Evolutionary conservation across 345 rosid species (phyloP), one percentile per base, ranked within the genome.

Genomic region (Triadica sebifera): DNA sequence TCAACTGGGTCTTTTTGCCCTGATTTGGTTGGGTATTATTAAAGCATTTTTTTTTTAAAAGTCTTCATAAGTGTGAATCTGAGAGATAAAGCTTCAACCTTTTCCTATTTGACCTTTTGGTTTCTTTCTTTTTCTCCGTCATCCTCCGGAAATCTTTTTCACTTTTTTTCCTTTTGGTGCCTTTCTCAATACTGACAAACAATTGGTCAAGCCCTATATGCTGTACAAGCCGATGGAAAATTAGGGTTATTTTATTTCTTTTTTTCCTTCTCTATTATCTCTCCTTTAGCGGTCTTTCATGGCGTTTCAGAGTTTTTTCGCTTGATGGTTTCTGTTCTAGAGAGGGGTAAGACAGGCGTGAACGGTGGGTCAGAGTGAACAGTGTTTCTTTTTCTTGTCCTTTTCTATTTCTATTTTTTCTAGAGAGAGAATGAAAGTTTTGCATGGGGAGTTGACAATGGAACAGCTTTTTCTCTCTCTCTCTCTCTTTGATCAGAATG

Each of bases 171-270:
- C 38, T 45, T 67, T 68, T 62, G 71, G 80, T 68, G 74, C 46
- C 76, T 34, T 62, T 76, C 70, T 66, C 58, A 80, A 74, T 60
- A 70, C 81, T 67, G 86, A 81, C 91, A 82, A 82, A 67, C 68
- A 70, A 70, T 72, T 75, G 74, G 85, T 82, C 90, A 77, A 86
- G 81, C 47, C 9, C 51, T 51, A 15, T 7, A 66, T 24, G 60
- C 59, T 75, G 65, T 25, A 12, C n/a, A 66, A 51, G 76, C 53
- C 60, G 47, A 52, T 51, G 77, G 52, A 56, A 77, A 11, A 66
- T 43, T 66, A 75, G 77, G 77, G 75, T 37, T 38, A 20, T 41
- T 41, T 56, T 69, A 12, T 37, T 43, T 38, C 39, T 56, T 41
- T 56, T 22, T 37, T 43, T 61, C 20, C 5, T 11, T 55, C 34